phyloP scores from a whole-genome alignment of 164 flowering plant genomes.

The Berberis thunbergii region DNA sequence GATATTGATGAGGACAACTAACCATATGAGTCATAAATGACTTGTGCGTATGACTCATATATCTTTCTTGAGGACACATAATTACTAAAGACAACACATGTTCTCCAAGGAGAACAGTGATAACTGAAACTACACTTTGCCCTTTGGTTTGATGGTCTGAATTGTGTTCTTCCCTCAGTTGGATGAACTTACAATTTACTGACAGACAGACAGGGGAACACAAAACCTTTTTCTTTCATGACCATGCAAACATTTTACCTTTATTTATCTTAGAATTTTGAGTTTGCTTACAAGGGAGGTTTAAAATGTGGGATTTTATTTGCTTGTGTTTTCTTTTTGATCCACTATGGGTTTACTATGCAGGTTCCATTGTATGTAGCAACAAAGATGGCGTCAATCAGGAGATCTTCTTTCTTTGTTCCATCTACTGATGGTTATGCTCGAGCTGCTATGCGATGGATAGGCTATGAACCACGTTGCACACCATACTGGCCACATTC shows the following conservation, averaged over 20 bases:
- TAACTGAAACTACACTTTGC: too few species aligned
- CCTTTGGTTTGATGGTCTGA: too few species aligned
- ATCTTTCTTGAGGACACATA: too few species aligned
- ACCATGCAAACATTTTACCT: not conserved
- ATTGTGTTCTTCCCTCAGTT: too few species aligned
- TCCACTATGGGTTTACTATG: not conserved
- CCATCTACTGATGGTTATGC: slow-evolving; percentile 86
- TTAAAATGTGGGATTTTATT: not conserved
- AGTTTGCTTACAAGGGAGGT: not conserved
- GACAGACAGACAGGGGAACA: too few species aligned
- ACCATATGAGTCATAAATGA: too few species aligned
- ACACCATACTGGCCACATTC: slow-evolving; percentile 96
- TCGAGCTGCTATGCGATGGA: slow-evolving; percentile 56
- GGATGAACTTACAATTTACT: not conserved
- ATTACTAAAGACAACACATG: too few species aligned
- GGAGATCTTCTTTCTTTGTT: slow-evolving; percentile 68
- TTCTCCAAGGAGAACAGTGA: too few species aligned
- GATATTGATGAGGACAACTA: too few species aligned
- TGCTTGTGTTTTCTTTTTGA: not conserved
- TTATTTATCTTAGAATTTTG: not conserved
- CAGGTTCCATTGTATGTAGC: slow-evolving; percentile 92
- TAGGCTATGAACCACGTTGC: slow-evolving; percentile 90
- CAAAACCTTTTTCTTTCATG: not conserved
- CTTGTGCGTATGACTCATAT: too few species aligned
- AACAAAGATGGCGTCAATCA: slow-evolving; percentile 89